Percentiles rank a stretch among this genome's conserved stretches.
Evolutionary conservation across 208 protist species (phyloP).

Genomic region (Leishmania aethiopica): DNA sequence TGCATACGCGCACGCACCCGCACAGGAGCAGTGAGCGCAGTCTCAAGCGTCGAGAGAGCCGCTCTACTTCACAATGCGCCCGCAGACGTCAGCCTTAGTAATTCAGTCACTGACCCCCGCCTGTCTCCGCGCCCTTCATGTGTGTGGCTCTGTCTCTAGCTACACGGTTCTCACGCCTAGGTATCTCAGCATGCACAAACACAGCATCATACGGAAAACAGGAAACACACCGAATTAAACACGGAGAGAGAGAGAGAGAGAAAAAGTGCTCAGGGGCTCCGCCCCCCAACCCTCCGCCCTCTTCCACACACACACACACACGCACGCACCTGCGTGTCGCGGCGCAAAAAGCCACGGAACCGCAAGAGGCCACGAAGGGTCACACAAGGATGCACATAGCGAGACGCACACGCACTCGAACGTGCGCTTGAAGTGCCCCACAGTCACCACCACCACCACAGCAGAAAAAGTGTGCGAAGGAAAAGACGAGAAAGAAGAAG

Average conservation of each 20-base stretch:
- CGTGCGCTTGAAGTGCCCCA: neutral
- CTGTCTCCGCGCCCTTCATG: neutral
- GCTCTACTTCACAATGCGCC: neutral
- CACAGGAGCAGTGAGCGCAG: neutral
- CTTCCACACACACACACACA: neutral
- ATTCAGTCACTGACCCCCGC: neutral
- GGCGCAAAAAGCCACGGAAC: neutral
- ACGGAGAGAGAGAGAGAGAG: neutral
- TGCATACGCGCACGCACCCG: neutral
- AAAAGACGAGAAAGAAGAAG: neutral
- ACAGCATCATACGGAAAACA: neutral
- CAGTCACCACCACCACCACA: neutral
- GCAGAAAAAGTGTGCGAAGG: neutral
- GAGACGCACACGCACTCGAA: neutral
- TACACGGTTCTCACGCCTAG: neutral
- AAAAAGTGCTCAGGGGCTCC: neutral
- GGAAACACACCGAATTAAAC: neutral
- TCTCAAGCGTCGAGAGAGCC: neutral
- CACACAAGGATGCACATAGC: neutral
- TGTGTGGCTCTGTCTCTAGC: neutral
- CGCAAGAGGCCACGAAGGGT: neutral
- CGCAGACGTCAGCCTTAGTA: neutral
- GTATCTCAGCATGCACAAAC: neutral
- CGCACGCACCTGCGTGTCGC: neutral
- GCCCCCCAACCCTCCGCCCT: neutral